A percentile compares a stretch with the other conserved stretches of the same genome.
phyloP scores from a whole-genome alignment of 1,139 yeast species.

The Casaregolazyma suthepensis region DNA sequence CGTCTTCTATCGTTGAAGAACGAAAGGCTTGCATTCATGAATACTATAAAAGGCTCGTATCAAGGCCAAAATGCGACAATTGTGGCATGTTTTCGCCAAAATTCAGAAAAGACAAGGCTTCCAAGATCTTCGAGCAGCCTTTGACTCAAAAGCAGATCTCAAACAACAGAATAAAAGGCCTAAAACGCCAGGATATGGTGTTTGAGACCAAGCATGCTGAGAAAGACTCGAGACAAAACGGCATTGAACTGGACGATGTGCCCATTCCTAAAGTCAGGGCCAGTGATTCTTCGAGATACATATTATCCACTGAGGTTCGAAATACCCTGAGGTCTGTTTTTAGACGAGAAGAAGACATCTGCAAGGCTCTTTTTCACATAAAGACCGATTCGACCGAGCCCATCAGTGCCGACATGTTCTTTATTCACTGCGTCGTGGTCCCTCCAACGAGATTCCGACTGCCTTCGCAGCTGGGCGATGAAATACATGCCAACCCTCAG shows the following conservation, averaged over 20 bases:
- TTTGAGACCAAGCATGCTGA: conserved; percentile 31
- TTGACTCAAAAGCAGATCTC: conserved; percentile 70
- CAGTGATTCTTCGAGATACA: conserved; percentile 68
- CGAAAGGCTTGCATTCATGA: conserved; percentile 71
- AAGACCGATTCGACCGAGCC: conserved; percentile 52
- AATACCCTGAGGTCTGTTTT: conserved; percentile 72
- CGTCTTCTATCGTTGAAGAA: conserved; percentile 83
- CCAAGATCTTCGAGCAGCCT: conserved; percentile 86
- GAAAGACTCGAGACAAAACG: conserved; percentile 23
- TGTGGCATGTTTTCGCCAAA: conserved; percentile 94
- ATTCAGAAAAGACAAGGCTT: conserved; percentile 90
- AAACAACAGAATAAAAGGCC: conserved; percentile 78
- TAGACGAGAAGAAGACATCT: conserved; percentile 45
- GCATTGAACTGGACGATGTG: conserved; percentile 28
- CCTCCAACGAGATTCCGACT: conserved; percentile 96
- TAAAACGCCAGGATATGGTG: conserved; percentile 66
- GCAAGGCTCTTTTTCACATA: conserved; percentile 59
- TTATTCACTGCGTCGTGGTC: conserved; percentile 78
- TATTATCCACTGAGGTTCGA: conserved; percentile 80
- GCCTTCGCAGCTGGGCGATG: conserved; percentile 96
- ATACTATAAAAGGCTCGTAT: conserved; percentile 63
- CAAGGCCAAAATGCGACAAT: conserved; percentile 86
- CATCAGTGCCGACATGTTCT: conserved; percentile 81
- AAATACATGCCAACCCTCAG: conserved; percentile 89
- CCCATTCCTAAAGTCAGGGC: conserved; percentile 41